These are phyloP conservation scores for Lachancea meyersii DNA, from an alignment of 805 yeast genomes.

Conservation along the genomic window DNA sequence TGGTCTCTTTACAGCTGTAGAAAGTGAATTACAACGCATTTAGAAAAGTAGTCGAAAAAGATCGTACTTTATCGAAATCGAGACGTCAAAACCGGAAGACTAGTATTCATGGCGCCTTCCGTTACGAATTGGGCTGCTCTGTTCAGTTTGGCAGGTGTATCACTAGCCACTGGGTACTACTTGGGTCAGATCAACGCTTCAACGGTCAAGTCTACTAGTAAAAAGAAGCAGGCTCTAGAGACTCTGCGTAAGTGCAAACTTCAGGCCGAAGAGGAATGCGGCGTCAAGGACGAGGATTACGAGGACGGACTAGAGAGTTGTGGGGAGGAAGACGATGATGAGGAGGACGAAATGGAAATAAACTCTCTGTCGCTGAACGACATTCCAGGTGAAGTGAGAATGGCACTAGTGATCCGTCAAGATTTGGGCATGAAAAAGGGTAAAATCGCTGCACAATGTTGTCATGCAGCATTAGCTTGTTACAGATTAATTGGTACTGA, in stretches of 20 bases:
- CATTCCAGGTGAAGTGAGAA: constrained; percentile 71
- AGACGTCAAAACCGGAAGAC: no score
- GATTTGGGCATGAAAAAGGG: constrained; percentile 93
- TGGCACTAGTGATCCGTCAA: constrained; percentile 83
- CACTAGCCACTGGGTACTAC: constrained; percentile 28
- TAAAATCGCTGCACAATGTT: constrained; percentile 94
- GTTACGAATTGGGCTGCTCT: neutral
- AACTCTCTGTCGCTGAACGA: constrained; percentile 57
- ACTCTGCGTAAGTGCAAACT: constrained; percentile 14
- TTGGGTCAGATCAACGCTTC: constrained; percentile 22
- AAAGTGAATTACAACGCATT: neutral
- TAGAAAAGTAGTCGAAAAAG: neutral
- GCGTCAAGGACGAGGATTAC: constrained; percentile 13
- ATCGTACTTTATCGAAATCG: neutral
- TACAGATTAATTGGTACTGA: constrained; percentile 61
- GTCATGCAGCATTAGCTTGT: constrained; percentile 93
- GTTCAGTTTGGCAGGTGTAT: constrained; percentile 6
- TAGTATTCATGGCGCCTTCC: constrained; percentile 1
- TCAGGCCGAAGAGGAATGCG: constrained; percentile 13
- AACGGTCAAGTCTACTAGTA: constrained; percentile 1
- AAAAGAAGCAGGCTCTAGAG: constrained; percentile 15
- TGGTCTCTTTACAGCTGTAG: no score
- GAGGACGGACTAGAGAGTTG: constrained; percentile 26
- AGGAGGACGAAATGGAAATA: constrained; percentile 51
- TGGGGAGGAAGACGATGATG: constrained; percentile 42